phyloP scores from a whole-genome alignment of 169 alveolate species.

The Cryptosporidium ubiquitum region DNA sequence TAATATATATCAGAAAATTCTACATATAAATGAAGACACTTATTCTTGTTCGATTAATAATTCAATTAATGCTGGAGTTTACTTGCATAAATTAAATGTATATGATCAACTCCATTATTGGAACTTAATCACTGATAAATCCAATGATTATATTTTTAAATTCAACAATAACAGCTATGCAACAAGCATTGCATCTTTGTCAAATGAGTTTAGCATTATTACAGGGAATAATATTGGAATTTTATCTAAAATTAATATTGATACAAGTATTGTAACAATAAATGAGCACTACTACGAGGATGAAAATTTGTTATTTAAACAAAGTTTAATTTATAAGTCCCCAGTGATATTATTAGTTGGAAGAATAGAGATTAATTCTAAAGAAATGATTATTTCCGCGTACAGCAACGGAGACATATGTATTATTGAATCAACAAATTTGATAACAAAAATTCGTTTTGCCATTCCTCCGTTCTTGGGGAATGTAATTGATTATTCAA shows the following conservation, averaged over 20 bases:
- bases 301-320: not conserved
- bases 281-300: not conserved
- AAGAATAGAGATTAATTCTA: not conserved
- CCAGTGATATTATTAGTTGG: slow-evolving; percentile 9
- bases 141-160: slow-evolving; percentile 9
- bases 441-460: not conserved
- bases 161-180: not conserved
- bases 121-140: slow-evolving; percentile 17
- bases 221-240: slow-evolving; percentile 46
- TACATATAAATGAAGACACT: not conserved
- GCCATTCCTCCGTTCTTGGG: slow-evolving; percentile 46
- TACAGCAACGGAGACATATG: slow-evolving; percentile 52
- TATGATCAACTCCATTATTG: slow-evolving; percentile 20
- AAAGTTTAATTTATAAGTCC: not conserved
- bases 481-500: slow-evolving; percentile 20
- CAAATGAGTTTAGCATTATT: slow-evolving; percentile 9
- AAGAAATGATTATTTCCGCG: slow-evolving; percentile 21
- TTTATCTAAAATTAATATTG: slow-evolving; percentile 10
- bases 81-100: slow-evolving; percentile 24
- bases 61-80: slow-evolving; percentile 17
- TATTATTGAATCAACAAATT: not conserved
- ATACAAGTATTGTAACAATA: not conserved
- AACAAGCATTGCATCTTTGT: slow-evolving; percentile 5
- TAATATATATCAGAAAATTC: slow-evolving; percentile 1
- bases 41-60: slow-evolving; percentile 43